These are phyloP conservation scores for Podila epigama DNA, from an alignment of 192 early-diverging fungal species.

Conservation along the genomic window DNA sequence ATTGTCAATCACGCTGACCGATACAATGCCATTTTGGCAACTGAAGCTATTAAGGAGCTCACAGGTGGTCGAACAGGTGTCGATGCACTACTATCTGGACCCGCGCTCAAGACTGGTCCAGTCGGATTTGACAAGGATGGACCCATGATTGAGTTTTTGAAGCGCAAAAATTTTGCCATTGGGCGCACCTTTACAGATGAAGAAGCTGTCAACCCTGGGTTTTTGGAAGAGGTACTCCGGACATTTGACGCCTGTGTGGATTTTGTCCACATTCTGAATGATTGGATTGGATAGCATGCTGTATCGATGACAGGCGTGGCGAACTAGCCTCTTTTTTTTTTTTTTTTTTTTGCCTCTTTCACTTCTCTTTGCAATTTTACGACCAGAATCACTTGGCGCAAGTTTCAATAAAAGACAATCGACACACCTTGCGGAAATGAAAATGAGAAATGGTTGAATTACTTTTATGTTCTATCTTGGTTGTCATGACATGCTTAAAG, in stretches of 20 bases:
- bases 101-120: conserved; percentile 63
- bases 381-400: background rate
- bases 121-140: conserved; percentile 61
- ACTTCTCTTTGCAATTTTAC: background rate
- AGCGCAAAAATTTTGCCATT: conserved; percentile 59
- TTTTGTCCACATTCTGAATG: conserved; percentile 63
- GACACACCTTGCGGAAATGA: background rate
- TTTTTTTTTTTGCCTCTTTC: background rate
- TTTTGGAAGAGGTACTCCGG: conserved; percentile 55
- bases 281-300: conserved; percentile 57
- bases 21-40: conserved; percentile 46
- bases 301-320: no score
- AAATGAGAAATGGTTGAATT: no score
- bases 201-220: conserved; percentile 59
- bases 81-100: conserved; percentile 31
- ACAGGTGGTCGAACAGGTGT: conserved; percentile 47
- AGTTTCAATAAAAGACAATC: background rate
- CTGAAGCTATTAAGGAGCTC: conserved; percentile 51
- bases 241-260: conserved; percentile 56
- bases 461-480: no score
- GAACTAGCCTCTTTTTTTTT: no score
- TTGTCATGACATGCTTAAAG: background rate
- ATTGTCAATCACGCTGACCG: conserved; percentile 51
- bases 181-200: conserved; percentile 54
- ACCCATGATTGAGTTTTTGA: conserved; percentile 60